Conservation (phyloP, 2,329 filamentous ascomycete species). For the Plenodomus biglobosus region DNA sequence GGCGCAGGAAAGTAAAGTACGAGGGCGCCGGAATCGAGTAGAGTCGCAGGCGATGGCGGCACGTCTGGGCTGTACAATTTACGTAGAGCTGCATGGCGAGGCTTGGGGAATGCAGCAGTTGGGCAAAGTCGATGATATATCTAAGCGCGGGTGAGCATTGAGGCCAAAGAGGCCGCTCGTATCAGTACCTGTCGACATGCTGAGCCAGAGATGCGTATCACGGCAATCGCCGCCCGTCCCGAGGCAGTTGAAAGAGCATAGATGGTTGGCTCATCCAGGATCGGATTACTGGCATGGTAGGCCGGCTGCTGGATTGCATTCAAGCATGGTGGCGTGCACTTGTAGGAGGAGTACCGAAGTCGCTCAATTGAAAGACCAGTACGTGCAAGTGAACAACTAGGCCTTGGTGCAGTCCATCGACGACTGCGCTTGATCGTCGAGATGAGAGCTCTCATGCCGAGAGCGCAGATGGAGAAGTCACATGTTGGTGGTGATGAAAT, state of each 20-base stretch:
- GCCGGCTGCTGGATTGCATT: slow-evolving; percentile 11
- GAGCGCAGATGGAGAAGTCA: slow-evolving; percentile 16
- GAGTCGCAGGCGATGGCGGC: slow-evolving; percentile 44
- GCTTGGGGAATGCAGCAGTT: slow-evolving; percentile 54
- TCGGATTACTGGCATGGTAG: slow-evolving; percentile 11
- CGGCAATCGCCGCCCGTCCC: slow-evolving; percentile 85
- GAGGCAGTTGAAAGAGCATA: slow-evolving; percentile 88
- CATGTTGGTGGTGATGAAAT: slow-evolving; percentile 16
- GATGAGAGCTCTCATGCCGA: slow-evolving; percentile 41
- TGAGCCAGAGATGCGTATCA: slow-evolving; percentile 83
- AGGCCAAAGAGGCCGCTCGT: neutral
- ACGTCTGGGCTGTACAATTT: slow-evolving; percentile 65
- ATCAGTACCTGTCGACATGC: slow-evolving; percentile 64
- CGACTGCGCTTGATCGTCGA: slow-evolving; percentile 14
- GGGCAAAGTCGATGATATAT: slow-evolving; percentile 68
- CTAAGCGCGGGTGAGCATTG: slow-evolving; percentile 39
- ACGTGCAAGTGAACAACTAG: neutral
- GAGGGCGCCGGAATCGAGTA: slow-evolving; percentile 76
- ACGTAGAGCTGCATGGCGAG: slow-evolving; percentile 70
- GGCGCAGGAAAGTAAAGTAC: slow-evolving; percentile 81
- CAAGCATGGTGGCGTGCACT: slow-evolving; percentile 14
- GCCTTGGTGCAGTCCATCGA: slow-evolving; percentile 1
- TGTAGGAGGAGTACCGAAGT: neutral
- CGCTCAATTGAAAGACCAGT: neutral
- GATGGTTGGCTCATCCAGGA: slow-evolving; percentile 62